These are phyloP conservation scores for Barnettozyma siamensis DNA, from an alignment of 805 yeast genomes.

Conservation along the genomic window DNA sequence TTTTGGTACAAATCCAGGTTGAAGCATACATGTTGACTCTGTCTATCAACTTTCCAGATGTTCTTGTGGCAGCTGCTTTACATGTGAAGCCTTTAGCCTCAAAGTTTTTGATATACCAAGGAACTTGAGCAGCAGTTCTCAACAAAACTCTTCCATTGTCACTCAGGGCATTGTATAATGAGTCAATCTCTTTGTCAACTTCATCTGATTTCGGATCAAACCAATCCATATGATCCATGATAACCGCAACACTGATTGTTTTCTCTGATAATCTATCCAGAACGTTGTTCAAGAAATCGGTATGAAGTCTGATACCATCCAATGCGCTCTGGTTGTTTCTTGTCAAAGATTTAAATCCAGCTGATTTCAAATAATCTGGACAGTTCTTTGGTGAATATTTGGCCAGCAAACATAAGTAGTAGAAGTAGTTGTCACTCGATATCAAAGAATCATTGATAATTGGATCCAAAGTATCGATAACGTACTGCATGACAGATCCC, in stretches of 20 bases:
- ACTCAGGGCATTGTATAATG: constrained; percentile 55
- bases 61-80: constrained; percentile 63
- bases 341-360: constrained; percentile 48
- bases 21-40: constrained; percentile 86
- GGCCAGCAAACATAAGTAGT: constrained; percentile 63
- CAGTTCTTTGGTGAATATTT: constrained; percentile 57
- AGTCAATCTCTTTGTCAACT: constrained; percentile 60
- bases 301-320: constrained; percentile 69
- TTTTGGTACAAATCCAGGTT: constrained; percentile 76
- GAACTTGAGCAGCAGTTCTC: constrained; percentile 66
- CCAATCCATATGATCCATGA: constrained; percentile 95
- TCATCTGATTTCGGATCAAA: constrained; percentile 61
- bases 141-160: constrained; percentile 70
- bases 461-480: constrained; percentile 76
- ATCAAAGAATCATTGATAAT: constrained; percentile 56
- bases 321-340: constrained; percentile 41
- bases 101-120: constrained; percentile 73
- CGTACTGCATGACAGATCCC: constrained; percentile 68
- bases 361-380: constrained; percentile 65
- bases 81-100: constrained; percentile 64
- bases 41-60: constrained; percentile 61
- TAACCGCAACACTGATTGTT: constrained; percentile 68
- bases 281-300: constrained; percentile 74
- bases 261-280: constrained; percentile 56
- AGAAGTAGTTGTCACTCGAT: constrained; percentile 71